Evolutionary conservation across 176 grass and related monocot species (phyloP), one percentile per base, ranked within the genome.

Genomic region (Secale cereale): DNA sequence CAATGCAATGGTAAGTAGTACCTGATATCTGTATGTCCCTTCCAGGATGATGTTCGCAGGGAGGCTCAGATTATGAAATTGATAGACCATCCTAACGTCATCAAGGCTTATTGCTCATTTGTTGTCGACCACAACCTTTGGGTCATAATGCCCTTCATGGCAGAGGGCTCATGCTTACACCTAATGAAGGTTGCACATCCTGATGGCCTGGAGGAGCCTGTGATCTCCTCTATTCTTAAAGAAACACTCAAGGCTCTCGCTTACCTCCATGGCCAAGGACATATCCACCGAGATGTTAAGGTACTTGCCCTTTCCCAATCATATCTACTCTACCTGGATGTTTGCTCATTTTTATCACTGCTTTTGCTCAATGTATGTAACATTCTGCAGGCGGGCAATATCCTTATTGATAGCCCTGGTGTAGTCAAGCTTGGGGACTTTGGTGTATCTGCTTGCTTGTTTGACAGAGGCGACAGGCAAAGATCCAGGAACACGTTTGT

Each of bases 61-160:
- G 97, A 95, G 88, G 97, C 93, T 79, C 97, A 98, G 59, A 95
- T 76, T 59, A 98, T 98, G 97, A 98, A 86, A 60, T 79, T 98
- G 86, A 95, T 98, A 81, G 91, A 95, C 48, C 97, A 98, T 79
- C 93, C 97, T 33, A 98, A 95, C 87, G 85, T 94, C 67, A 95
- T 98, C 83, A 94, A 80, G 83, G 89, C 93, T 37, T 95, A 87
- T 50, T 95, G 97, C 78, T 98, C 97, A 22, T 98, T 98, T 71
- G 93, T 95, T 20, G 93, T 98, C 16, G 90, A 92, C 28, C 89
- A 76, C 4, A 87, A 78, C 88, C 93, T 98, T 75, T 98, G 97
- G 97, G 97, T 98, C 48, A 80, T 98, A 82, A 98, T 98, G 96
- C 96, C 96, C 43, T 98, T 92, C 78, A 98, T 98, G 96, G 80